These are phyloP conservation scores for Apostasia shenzhenica DNA, from an alignment of 106 monocot species.

Conservation along the genomic window DNA sequence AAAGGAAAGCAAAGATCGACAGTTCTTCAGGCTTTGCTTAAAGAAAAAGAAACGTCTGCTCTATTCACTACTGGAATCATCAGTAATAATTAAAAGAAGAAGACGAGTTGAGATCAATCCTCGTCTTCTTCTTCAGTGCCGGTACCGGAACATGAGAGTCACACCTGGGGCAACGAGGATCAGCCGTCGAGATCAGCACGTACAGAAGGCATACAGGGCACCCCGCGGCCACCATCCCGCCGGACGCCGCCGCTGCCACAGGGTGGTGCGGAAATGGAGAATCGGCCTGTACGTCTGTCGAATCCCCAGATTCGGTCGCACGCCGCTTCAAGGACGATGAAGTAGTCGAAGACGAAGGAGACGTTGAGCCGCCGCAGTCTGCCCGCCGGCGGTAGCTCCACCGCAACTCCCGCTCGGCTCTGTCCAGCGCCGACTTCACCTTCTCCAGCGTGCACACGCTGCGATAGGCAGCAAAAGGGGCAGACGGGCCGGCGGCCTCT, in stretches of 20 bases:
- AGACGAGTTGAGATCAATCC: constrained; percentile 43
- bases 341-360: constrained; percentile 17
- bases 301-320: neutral
- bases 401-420: constrained; percentile 16
- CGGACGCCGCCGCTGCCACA: neutral
- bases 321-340: constrained; percentile 18
- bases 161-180: constrained; percentile 64
- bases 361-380: constrained; percentile 16
- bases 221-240: constrained; percentile 34
- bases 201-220: constrained; percentile 70
- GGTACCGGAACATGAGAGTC: constrained; percentile 20
- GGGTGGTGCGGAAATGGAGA: neutral
- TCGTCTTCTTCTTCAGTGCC: constrained; percentile 23
- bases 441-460: constrained; percentile 71
- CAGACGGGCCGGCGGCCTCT: neutral
- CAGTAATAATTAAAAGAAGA: too few relatives aligned
- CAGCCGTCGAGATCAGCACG: constrained; percentile 46
- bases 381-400: constrained; percentile 1
- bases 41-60: too few relatives aligned
- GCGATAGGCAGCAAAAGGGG: constrained; percentile 20
- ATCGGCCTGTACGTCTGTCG: neutral
- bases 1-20: too few relatives aligned
- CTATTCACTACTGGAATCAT: too few relatives aligned
- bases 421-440: constrained; percentile 62
- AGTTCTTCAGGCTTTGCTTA: too few relatives aligned